phyloP scores from a whole-genome alignment of 345 rosid genomes.

The Populus davidiana region DNA sequence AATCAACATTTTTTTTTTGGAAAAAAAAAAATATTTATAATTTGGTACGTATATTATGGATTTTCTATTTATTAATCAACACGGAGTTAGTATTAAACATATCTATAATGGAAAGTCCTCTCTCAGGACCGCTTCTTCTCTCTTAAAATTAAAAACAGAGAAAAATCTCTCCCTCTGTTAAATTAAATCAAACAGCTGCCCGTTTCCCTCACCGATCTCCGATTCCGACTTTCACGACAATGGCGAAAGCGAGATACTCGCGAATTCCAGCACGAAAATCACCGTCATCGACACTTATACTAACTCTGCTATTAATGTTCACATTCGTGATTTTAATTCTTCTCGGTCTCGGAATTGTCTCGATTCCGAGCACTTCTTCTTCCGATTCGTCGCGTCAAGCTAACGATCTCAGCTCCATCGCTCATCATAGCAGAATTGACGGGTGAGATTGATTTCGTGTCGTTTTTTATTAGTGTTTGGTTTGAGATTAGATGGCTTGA shows the following conservation, averaged over 20 bases:
- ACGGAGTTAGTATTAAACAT: too few species aligned
- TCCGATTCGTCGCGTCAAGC: conserved; percentile 43
- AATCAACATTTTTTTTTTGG: too few species aligned
- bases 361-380: conserved; percentile 54
- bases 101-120: too few species aligned
- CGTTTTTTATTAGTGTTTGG: neutral
- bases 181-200: neutral
- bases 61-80: too few species aligned
- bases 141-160: too few species aligned
- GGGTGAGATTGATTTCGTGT: conserved; percentile 24
- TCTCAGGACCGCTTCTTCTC: neutral
- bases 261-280: conserved; percentile 58
- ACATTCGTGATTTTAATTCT: conserved; percentile 66
- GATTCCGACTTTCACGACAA: neutral
- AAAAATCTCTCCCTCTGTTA: too few species aligned
- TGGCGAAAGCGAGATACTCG: conserved; percentile 61
- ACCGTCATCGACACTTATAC: conserved; percentile 49
- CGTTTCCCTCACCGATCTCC: neutral
- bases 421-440: conserved; percentile 33
- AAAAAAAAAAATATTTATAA: too few species aligned
- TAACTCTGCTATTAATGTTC: conserved; percentile 50
- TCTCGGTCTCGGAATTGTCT: conserved; percentile 67
- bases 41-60: too few species aligned
- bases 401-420: conserved; percentile 73
- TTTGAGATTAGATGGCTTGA: conserved; percentile 8